A percentile compares a stretch with the other conserved stretches of the same genome.
Evolutionary conservation across 768 basidiomycete species (phyloP).

Genomic region (Butyriboletus loyo): DNA sequence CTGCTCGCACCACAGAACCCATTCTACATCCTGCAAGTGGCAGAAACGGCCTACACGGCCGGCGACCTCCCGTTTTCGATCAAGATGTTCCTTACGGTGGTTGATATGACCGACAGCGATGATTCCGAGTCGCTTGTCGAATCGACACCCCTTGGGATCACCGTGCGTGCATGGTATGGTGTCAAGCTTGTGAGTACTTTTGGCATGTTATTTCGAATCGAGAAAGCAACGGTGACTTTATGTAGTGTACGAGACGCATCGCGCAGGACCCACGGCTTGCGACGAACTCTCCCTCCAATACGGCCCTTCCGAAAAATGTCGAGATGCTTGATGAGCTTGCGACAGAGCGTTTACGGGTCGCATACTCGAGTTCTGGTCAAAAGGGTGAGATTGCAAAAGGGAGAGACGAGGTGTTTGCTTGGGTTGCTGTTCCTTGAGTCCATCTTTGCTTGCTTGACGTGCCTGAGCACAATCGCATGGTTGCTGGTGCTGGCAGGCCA

Average conservation of each 20-base stretch:
- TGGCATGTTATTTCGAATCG: not conserved
- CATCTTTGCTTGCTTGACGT: not conserved
- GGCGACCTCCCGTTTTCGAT: constrained; percentile 73
- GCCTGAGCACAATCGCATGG: no score
- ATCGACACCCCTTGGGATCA: constrained; percentile 47
- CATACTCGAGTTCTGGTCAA: constrained; percentile 49
- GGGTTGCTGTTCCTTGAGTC: constrained; percentile 35
- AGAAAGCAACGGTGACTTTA: constrained; percentile 1
- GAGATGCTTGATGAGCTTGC: constrained; percentile 66
- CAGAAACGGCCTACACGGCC: constrained; percentile 83
- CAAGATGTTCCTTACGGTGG: constrained; percentile 72
- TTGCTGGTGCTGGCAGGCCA: no score
- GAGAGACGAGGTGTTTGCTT: constrained; percentile 43
- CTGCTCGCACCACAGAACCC: constrained; percentile 85
- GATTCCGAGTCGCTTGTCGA: constrained; percentile 50
- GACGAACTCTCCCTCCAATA: constrained; percentile 54
- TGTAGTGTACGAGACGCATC: constrained; percentile 60
- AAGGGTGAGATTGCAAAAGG: constrained; percentile 38
- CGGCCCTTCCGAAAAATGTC: constrained; percentile 51
- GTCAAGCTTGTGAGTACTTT: constrained; percentile 64
- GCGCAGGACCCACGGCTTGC: constrained; percentile 37
- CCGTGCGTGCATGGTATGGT: constrained; percentile 78
- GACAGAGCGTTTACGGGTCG: constrained; percentile 63
- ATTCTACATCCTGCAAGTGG: constrained; percentile 77
- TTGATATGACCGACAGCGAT: constrained; percentile 74